These are phyloP conservation scores for Didymella arachidicola DNA, from an alignment of 2,329 filamentous ascomycete species.

Conservation along the genomic window DNA sequence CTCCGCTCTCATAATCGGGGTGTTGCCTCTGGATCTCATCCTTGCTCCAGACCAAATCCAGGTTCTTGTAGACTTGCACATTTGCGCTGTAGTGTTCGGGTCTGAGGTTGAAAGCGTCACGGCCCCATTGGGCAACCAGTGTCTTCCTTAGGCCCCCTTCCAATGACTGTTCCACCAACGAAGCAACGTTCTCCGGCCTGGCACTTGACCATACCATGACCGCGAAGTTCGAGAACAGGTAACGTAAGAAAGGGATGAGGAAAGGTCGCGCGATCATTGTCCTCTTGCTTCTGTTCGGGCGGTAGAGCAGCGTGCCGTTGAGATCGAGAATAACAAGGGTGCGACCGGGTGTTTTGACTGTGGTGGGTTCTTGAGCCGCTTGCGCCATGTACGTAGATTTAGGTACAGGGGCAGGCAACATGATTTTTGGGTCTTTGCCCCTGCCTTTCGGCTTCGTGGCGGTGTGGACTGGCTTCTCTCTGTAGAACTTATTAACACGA, in stretches of 20 bases:
- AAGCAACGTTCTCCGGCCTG: slow-evolving; percentile 71
- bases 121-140: slow-evolving; percentile 77
- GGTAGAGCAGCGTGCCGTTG: slow-evolving; percentile 86
- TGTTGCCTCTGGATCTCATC: slow-evolving; percentile 55
- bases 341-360: slow-evolving; percentile 60
- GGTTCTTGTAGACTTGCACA: slow-evolving; percentile 88
- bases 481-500: slow-evolving; percentile 36
- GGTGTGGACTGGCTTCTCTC: slow-evolving; percentile 15
- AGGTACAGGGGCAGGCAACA: slow-evolving; percentile 65
- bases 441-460: slow-evolving; percentile 21
- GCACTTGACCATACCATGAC: slow-evolving; percentile 95
- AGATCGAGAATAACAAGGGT: slow-evolving; percentile 89
- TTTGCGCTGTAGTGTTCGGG: slow-evolving; percentile 69
- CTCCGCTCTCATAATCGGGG: slow-evolving; percentile 46
- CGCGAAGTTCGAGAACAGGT: slow-evolving; percentile 75
- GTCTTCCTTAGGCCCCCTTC: slow-evolving; percentile 59
- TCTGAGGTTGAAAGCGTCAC: slow-evolving; percentile 76
- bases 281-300: slow-evolving; percentile 61
- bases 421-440: slow-evolving; percentile 38
- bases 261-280: slow-evolving; percentile 72
- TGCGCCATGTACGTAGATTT: slow-evolving; percentile 67
- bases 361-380: slow-evolving; percentile 51
- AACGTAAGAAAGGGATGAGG: slow-evolving; percentile 72
- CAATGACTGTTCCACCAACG: slow-evolving; percentile 73
- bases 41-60: slow-evolving; percentile 73